Evolutionary conservation across 176 grass and related monocot species (phyloP), one percentile per base, ranked within the genome.

Genomic region (Saccharum spontaneum): DNA sequence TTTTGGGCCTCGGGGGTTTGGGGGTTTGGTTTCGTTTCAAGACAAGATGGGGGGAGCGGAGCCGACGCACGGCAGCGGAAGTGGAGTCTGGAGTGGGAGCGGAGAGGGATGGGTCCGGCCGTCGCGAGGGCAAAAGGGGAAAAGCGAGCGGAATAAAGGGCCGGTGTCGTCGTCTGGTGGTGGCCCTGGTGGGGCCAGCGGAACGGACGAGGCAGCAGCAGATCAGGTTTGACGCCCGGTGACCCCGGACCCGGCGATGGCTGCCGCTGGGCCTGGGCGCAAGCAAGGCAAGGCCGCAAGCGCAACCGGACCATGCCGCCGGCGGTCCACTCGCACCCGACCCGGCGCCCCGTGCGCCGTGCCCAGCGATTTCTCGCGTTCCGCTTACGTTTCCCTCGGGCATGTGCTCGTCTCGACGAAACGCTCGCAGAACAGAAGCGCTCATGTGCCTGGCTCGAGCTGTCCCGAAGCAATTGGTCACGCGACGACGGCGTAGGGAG

Each of bases 81-180:
- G 62, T 77, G 73, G 80, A 80, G 38, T 40, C 38, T 39, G 38
- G 38, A 40, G 4, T 14, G 60, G 59, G 10, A 63, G 63, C 66
- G 20, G 59, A 6, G 44, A 48, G 9, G 44, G 44, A 52, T 69
- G 79, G 79, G 40, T 18, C 77, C 50, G 20, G 16, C 23, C 79
- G 65, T 70, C 73, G 55, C 71, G 76, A 80, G 73, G 83, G 87
- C 78, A 82, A 52, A 91, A 92, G 17, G 10, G 75, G 64, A 63
- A 89, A 90, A 92, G 88, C 36, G 79, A 44, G 41, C 72, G 74
- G 80, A 82, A 94, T 85, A 85, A 87, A 77, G 75, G 26, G 67
- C 9, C 16, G 43, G 31, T 46, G 15, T 64, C 67, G 78, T 64
- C 67, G 73, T 73, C 31, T 57, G 54, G 84, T 63, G 48, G 7